Conservation (phyloP, 495 filamentous ascomycete species). For the Neurospora cerealis region DNA sequence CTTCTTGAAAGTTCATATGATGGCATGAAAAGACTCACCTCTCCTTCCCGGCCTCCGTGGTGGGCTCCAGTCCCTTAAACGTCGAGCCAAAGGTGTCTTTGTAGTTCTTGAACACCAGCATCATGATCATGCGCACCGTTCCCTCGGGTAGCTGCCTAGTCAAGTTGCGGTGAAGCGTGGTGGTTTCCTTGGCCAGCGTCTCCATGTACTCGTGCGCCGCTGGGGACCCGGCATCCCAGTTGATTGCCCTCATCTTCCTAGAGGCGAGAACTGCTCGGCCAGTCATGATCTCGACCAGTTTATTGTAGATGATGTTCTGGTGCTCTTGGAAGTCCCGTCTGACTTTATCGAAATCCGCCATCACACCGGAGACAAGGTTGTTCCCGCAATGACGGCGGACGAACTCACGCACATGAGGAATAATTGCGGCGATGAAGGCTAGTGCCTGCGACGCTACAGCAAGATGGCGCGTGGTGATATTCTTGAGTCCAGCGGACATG, state of each 20-base stretch:
- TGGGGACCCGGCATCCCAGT: constrained; percentile 50
- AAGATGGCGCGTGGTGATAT: constrained; percentile 93
- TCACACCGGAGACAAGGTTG: constrained; percentile 35
- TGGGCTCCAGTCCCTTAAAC: constrained; percentile 56
- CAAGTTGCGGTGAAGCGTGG: constrained; percentile 77
- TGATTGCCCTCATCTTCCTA: constrained; percentile 61
- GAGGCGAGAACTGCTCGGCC: constrained; percentile 62
- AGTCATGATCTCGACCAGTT: constrained; percentile 93
- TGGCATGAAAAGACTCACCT: constrained; percentile 44
- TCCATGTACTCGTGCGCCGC: constrained; percentile 73
- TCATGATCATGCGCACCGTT: constrained; percentile 78
- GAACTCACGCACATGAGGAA: constrained; percentile 88
- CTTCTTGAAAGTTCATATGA: not conserved
- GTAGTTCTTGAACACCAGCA: constrained; percentile 79
- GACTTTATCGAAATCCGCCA: constrained; percentile 91
- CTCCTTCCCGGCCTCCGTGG: constrained; percentile 55
- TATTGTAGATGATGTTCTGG: constrained; percentile 86
- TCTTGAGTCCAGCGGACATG: constrained; percentile 80
- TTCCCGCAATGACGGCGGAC: constrained; percentile 65
- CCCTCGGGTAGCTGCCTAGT: constrained; percentile 74
- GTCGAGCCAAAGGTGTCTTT: constrained; percentile 71
- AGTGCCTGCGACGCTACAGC: constrained; percentile 85
- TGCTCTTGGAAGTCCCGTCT: constrained; percentile 85
- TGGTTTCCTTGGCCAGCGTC: constrained; percentile 78
- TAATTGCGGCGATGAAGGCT: constrained; percentile 75